Evolutionary conservation across 352 stramenopile species (phyloP).

Genomic region (Phytophthora megakarya): DNA sequence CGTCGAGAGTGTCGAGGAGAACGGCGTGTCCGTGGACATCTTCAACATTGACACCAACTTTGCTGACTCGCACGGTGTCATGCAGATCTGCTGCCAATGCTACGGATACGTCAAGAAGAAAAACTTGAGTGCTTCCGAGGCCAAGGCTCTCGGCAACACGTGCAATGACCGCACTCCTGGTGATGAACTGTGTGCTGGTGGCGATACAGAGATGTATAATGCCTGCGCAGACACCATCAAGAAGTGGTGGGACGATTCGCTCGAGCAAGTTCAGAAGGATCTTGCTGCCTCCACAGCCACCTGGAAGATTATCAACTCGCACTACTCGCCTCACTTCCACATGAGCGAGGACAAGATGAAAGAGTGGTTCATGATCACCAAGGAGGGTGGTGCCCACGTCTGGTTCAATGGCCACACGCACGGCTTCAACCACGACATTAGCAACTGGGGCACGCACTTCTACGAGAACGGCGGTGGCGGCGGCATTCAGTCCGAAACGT

Average conservation of each 20-base stretch:
- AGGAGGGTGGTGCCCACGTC: constrained; percentile 74
- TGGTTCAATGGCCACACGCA: constrained; percentile 89
- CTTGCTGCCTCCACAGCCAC: constrained; percentile 71
- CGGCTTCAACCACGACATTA: constrained; percentile 89
- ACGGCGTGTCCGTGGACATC: constrained; percentile 86
- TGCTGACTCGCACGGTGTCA: constrained; percentile 82
- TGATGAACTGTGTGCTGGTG: constrained; percentile 74
- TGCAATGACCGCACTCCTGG: constrained; percentile 74
- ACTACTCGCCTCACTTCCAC: constrained; percentile 91
- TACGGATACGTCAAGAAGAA: constrained; percentile 85
- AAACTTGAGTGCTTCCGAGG: constrained; percentile 44
- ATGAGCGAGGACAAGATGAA: constrained; percentile 91
- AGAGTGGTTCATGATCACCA: constrained; percentile 85
- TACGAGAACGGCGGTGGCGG: constrained; percentile 88
- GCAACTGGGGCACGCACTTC: constrained; percentile 87
- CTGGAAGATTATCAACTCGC: constrained; percentile 90
- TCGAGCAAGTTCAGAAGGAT: constrained; percentile 72
- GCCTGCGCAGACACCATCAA: constrained; percentile 77
- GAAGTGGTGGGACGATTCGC: constrained; percentile 78
- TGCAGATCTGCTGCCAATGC: constrained; percentile 89
- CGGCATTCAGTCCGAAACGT: constrained; percentile 88
- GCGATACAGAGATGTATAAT: constrained; percentile 72
- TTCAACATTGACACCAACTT: constrained; percentile 91
- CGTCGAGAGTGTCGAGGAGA: constrained; percentile 74
- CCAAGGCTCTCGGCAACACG: constrained; percentile 61